phyloP scores from a whole-genome alignment of 2,329 filamentous ascomycete species.

The Talaromyces atroroseus region DNA sequence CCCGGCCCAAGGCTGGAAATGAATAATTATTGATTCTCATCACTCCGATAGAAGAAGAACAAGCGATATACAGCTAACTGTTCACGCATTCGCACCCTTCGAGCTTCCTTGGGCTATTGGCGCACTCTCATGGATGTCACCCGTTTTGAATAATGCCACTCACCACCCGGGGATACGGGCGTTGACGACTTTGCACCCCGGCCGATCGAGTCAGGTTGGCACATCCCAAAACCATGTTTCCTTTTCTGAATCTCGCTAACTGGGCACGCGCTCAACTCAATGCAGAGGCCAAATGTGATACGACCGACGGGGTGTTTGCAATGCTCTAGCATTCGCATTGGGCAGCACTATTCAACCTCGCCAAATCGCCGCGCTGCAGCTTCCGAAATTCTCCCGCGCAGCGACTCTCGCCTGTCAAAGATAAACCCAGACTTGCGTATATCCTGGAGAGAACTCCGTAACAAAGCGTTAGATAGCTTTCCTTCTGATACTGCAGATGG shows the following conservation, averaged over 20 bases:
- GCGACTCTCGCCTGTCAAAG: not conserved
- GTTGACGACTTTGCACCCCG: constrained; percentile 29
- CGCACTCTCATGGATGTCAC: constrained; percentile 39
- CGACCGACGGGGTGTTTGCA: not conserved
- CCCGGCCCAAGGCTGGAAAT: not conserved
- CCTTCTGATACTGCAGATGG: not conserved
- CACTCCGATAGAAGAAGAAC: no score
- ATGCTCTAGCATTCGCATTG: not conserved
- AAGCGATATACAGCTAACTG: no score
- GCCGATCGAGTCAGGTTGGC: constrained; percentile 21
- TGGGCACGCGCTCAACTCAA: not conserved
- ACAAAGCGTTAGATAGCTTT: not conserved
- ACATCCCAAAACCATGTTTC: not conserved
- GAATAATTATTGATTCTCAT: not conserved
- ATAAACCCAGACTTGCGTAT: not conserved
- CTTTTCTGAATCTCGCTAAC: not conserved
- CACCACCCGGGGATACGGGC: constrained; percentile 32
- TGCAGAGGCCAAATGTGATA: not conserved
- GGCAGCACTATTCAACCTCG: not conserved
- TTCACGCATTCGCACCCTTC: not conserved
- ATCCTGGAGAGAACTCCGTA: constrained; percentile 5
- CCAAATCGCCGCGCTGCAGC: not conserved
- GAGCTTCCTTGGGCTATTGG: constrained; percentile 14
- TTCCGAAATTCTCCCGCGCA: not conserved
- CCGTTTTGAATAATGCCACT: constrained; percentile 34